A percentile compares a stretch with the other conserved stretches of the same genome.
Conservation (phyloP, 305 asterid species). For the Andrographis paniculata region DNA sequence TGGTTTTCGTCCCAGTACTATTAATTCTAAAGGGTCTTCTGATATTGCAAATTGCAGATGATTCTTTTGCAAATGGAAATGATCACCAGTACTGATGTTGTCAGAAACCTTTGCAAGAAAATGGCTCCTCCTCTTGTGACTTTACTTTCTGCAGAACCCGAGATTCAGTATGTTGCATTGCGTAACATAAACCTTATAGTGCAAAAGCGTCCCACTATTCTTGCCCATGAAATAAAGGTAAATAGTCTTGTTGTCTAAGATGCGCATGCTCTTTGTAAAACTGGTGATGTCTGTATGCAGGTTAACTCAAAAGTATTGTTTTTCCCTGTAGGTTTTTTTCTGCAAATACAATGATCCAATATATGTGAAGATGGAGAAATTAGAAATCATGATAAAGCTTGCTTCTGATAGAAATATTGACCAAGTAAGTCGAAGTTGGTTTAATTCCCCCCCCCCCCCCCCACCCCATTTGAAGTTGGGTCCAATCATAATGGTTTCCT, state of each 20-base stretch:
- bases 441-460: slow-evolving; percentile 10
- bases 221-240: slow-evolving; percentile 99
- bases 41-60: slow-evolving; percentile 60
- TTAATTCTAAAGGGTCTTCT: slow-evolving; percentile 4
- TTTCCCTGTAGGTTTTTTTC: slow-evolving; percentile 64
- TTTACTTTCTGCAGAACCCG: slow-evolving; percentile 97
- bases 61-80: slow-evolving; percentile 99
- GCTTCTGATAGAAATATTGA: slow-evolving; percentile 97
- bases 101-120: slow-evolving; percentile 97
- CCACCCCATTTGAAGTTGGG: slow-evolving; percentile 20
- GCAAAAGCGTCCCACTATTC: slow-evolving; percentile 93
- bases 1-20: slow-evolving; percentile 5
- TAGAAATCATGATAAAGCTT: slow-evolving; percentile 99
- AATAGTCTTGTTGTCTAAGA: slow-evolving; percentile 10
- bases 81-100: slow-evolving; percentile 96
- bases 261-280: slow-evolving; percentile 11
- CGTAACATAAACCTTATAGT: slow-evolving; percentile 95
- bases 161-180: slow-evolving; percentile 97
- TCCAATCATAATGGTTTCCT: slow-evolving; percentile 15
- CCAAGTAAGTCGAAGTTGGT: slow-evolving; percentile 50
- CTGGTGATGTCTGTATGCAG: slow-evolving; percentile 12
- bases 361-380: slow-evolving; percentile 97
- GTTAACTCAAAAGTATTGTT: slow-evolving; percentile 17
- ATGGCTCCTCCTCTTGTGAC: slow-evolving; percentile 99
- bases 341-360: slow-evolving; percentile 99